Base-by-base conservation (phyloP, 2,329 filamentous ascomycete genomes). In the Arthroderma sp. region DNA sequence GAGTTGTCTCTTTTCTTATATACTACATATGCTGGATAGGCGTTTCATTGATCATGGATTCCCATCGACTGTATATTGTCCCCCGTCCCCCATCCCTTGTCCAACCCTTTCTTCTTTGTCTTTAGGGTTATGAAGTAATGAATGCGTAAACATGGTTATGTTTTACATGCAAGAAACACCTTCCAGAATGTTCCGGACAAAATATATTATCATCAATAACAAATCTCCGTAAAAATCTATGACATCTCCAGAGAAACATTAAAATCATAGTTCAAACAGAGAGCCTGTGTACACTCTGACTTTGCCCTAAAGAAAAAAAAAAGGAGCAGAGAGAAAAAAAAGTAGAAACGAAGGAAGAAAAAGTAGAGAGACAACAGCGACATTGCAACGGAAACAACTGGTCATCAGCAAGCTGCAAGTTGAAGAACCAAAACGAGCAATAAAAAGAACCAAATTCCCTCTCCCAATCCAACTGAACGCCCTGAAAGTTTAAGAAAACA, bases 61-160 rank as follows among this genome's bases (percentile, higher is more conserved):
- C 28, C 39, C 44, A 41, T 31, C 34, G 28, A 34, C 9, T 48
- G 39, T 45, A 41, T 42, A 45, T 45, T 41, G 37, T 36, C 39
- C 28, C 22, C n/a, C 29, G 29, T 30, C 37, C 33, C n/a, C 29
- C 33, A 33, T 33, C 44, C 34, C 31, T 36, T 42, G 29, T 29
- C n/a, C 37, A 10, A 22, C 6, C 32, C 31, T 10, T 38, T 29
- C 36, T 41, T 29, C 22, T 22, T 22, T 22, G 15, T 22, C 15
- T 22, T 22, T 22, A 22, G 15, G 15, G 15, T 22, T 22, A 22
- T 22, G 15, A 22, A 22, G 15, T 22, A 22, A 22, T 22, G 15
- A 22, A 22, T 22, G 15, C 15, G 15, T 22, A 22, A 22, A 22
- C 15, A 22, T 22, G 15, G 15, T 22, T 22, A 22, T 22, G 15